Conservation (phyloP, 83 land plant species). For the Larix sibirica region DNA sequence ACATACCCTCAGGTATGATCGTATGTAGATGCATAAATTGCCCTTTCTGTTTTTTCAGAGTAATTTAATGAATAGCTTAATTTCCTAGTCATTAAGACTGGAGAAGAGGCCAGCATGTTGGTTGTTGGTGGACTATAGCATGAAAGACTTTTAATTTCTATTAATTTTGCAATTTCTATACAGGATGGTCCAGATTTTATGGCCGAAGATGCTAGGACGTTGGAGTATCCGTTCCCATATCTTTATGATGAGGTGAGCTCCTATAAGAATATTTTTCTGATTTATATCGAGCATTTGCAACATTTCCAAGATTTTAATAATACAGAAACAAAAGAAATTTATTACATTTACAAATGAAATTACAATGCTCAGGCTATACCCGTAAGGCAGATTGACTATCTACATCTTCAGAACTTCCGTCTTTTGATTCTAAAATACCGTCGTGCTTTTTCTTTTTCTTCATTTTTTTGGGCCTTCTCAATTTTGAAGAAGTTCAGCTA, state of each 20-base stretch:
- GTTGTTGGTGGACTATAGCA: background rate
- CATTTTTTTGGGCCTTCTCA: no score
- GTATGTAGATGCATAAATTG: background rate
- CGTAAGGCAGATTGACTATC: no score
- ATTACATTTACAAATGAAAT: no score
- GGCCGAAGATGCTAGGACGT: slow-evolving; percentile 90
- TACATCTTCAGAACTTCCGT: no score
- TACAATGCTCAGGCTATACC: no score
- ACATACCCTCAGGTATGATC: slow-evolving; percentile 86
- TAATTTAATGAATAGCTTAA: background rate
- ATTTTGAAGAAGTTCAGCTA: no score
- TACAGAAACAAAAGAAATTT: no score
- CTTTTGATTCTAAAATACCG: no score
- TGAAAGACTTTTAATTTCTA: background rate
- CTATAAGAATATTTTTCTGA: no score
- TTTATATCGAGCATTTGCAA: no score
- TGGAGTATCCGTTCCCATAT: slow-evolving; percentile 89
- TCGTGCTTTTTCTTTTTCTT: no score
- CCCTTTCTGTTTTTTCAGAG: background rate
- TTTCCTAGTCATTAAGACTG: background rate
- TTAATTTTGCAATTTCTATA: background rate
- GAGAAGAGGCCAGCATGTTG: background rate
- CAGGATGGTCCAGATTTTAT: slow-evolving; percentile 98
- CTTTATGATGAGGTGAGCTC: slow-evolving; percentile 86
- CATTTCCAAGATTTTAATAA: no score